Evolutionary conservation across 495 filamentous ascomycete species (phyloP), one percentile per base, ranked within the genome.

Genomic region (Bombardia bombarda): DNA sequence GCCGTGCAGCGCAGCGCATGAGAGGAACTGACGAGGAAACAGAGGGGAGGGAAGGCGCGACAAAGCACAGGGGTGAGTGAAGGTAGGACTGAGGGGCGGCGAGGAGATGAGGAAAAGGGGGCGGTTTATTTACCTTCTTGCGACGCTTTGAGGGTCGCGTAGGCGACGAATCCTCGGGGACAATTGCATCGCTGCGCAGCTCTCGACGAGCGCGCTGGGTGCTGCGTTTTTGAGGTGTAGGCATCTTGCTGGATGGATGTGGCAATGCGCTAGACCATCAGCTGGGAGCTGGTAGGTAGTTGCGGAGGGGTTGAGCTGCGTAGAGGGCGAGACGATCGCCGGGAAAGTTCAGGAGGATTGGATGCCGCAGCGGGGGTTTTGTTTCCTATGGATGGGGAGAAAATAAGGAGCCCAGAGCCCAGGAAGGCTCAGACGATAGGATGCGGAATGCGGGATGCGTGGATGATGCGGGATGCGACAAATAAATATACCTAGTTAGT

Each of bases 121-220:
- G 19, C 47, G 23, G 32, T n/a, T n/a, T n/a, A 1, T 45, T 62
- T 66, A 84, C 83, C 80, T 84, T 84, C 68, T 79, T 83, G 67
- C 84, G 79, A 60, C 84, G 85, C 60, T 79, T 82, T 4, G 79
- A 74, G 5, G 83, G 83, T 40, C 80, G 79, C 56, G 75, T 82
- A 22, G 83, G 83, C 20, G 84, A 87, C 25, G 82, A 86, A 36
- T 65, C 61, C 17, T 70, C 66, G 19, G 47, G 53, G 52, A 53
- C 13, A 10, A 13, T 51, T 23, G 62, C 51, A 49, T 70, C 57
- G 51, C 46, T 53, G 61, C 66, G 63, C 52, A 62, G 32, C 24
- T 60, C 61, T 23, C 64, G 54, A 43, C 63, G 63, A 40, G 53
- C 45, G 53, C 66, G 62, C 54, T 68, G 64, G 16, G 60, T 44